These are phyloP conservation scores for Hevea brasiliensis DNA, from an alignment of 345 rosid species.

Conservation along the genomic window DNA sequence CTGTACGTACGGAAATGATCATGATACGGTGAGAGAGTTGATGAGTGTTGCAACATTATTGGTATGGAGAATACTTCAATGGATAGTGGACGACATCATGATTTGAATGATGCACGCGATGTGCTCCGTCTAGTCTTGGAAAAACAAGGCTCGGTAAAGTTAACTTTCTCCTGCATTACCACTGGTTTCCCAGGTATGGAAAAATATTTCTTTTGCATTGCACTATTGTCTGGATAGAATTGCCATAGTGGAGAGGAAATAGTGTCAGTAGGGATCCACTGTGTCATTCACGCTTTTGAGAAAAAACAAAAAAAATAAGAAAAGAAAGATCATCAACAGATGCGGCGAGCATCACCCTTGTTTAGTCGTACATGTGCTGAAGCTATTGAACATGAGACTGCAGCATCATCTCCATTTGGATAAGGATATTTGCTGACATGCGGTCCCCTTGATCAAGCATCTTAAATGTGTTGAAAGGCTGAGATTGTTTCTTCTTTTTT, in stretches of 20 bases:
- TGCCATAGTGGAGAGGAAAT: slow-evolving; percentile 12
- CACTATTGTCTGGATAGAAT: slow-evolving; percentile 24
- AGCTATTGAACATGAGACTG: slow-evolving; percentile 23
- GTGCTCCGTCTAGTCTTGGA: slow-evolving; percentile 29
- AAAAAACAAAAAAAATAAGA: not conserved
- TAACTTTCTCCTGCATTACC: slow-evolving; percentile 35
- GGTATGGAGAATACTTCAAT: slow-evolving; percentile 21
- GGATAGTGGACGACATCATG: slow-evolving; percentile 34
- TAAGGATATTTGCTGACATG: slow-evolving; percentile 24
- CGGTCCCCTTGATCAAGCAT: slow-evolving; percentile 19
- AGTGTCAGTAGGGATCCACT: slow-evolving; percentile 11
- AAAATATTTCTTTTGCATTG: slow-evolving; percentile 13
- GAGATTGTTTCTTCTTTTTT: slow-evolving; percentile 17
- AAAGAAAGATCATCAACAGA: slow-evolving; percentile 15
- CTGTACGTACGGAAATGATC: slow-evolving; percentile 8
- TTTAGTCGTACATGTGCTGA: slow-evolving; percentile 19
- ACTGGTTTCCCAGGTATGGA: slow-evolving; percentile 23
- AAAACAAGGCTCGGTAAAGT: slow-evolving; percentile 20
- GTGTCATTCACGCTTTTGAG: slow-evolving; percentile 14
- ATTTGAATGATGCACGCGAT: slow-evolving; percentile 28
- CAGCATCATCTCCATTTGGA: slow-evolving; percentile 17
- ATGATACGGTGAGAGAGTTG: not conserved
- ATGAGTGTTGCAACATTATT: slow-evolving; percentile 11
- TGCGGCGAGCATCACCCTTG: slow-evolving; percentile 28
- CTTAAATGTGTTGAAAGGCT: slow-evolving; percentile 20